Conservation (phyloP, 2,329 filamentous ascomycete species). For the Sphaerulina vaccinii region DNA sequence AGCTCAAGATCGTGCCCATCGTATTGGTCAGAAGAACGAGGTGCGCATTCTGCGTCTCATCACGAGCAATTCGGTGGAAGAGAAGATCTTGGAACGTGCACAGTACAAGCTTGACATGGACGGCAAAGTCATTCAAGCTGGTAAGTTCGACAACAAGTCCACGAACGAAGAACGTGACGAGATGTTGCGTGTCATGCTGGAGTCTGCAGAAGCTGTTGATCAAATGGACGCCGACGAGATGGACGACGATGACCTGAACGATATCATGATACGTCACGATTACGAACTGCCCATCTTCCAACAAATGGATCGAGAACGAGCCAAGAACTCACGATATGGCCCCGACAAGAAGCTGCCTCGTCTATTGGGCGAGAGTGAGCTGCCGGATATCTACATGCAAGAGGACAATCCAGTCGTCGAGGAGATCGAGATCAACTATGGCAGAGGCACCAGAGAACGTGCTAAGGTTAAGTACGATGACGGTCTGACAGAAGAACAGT, state of each 20-base stretch:
- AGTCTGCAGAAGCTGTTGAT: conserved; percentile 69
- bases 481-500: conserved; percentile 96
- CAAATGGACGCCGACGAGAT: conserved; percentile 89
- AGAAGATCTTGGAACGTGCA: conserved; percentile 95
- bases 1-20: conserved; percentile 98
- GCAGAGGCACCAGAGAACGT: conserved; percentile 90
- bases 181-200: conserved; percentile 88
- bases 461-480: conserved; percentile 95
- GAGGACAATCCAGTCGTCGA: conserved; percentile 80
- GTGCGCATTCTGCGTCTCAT: conserved; percentile 94
- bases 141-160: conserved; percentile 99
- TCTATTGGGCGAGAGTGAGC: conserved; percentile 80
- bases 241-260: conserved; percentile 96
- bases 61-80: conserved; percentile 94
- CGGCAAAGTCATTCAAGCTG: conserved; percentile 97
- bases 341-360: conserved; percentile 68
- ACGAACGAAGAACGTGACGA: conserved; percentile 98
- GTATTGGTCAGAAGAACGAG: conserved; percentile 99
- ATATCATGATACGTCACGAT: conserved; percentile 87
- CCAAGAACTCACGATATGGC: conserved; percentile 68
- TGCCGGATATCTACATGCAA: conserved; percentile 89
- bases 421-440: conserved; percentile 73
- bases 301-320: conserved; percentile 74
- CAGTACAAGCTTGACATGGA: conserved; percentile 99
- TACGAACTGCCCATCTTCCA: conserved; percentile 77